A percentile compares a stretch with the other conserved stretches of the same genome.
Evolutionary conservation across 2,329 filamentous ascomycete species (phyloP).

Genomic region (Zymoseptoria pseudotritici): DNA sequence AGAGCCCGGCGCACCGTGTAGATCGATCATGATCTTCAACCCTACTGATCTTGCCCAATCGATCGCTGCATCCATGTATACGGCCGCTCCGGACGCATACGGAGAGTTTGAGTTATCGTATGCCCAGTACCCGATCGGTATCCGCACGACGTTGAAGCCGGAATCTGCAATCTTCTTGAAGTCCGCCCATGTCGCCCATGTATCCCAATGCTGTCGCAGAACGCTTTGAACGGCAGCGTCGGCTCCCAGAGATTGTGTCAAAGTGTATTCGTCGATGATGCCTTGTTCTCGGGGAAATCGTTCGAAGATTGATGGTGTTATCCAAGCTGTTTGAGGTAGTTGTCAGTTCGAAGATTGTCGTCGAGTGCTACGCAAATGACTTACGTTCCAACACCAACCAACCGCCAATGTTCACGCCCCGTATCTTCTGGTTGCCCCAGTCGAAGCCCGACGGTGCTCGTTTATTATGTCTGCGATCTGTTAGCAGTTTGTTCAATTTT

Average conservation of each 20-base stretch:
- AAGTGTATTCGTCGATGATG: constrained; percentile 45
- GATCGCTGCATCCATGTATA: constrained; percentile 50
- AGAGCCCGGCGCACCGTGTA: constrained; percentile 49
- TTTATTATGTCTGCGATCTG: constrained; percentile 4
- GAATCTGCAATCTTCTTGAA: constrained; percentile 50
- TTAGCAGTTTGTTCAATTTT: background rate
- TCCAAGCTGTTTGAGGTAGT: constrained; percentile 36
- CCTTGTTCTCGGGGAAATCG: constrained; percentile 14
- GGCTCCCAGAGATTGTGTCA: constrained; percentile 43
- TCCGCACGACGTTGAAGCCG: constrained; percentile 53
- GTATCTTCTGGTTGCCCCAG: constrained; percentile 45
- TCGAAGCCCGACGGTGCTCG: constrained; percentile 33
- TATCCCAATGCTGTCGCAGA: constrained; percentile 46
- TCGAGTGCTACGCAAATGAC: background rate
- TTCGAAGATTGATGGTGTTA: constrained; percentile 51
- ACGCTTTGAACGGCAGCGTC: constrained; percentile 36
- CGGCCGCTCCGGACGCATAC: constrained; percentile 46
- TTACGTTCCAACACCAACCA: constrained; percentile 42
- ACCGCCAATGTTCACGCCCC: constrained; percentile 45
- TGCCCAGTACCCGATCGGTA: constrained; percentile 55
- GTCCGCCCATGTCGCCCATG: constrained; percentile 44
- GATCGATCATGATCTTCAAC: constrained; percentile 52
- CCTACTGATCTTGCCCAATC: constrained; percentile 48
- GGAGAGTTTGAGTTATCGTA: constrained; percentile 45
- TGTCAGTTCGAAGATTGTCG: too few species aligned